Percentiles rank a stretch among this genome's conserved stretches.
These are phyloP conservation scores for Boletus reticuloceps DNA, from an alignment of 768 basidiomycete species.

Conservation along the genomic window DNA sequence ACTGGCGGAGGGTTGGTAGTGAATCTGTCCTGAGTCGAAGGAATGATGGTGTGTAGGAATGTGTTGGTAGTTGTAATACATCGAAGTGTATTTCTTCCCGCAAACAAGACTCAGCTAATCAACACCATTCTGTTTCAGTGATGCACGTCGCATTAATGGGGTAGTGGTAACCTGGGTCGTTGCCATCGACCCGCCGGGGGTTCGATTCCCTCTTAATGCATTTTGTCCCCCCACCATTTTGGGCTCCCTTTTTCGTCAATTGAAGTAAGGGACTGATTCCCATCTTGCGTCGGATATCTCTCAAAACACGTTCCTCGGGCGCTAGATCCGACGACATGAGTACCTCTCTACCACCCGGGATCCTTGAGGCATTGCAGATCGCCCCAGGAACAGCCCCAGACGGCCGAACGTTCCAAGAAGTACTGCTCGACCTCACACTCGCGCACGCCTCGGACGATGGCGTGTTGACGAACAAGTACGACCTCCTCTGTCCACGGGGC, in stretches of 20 bases:
- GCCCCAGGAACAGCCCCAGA: constrained; percentile 18
- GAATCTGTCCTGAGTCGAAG: constrained; percentile 7
- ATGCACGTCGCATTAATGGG: constrained; percentile 56
- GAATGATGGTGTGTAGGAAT: no score
- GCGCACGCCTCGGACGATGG: constrained; percentile 18
- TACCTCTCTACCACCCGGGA: constrained; percentile 36
- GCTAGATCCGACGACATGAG: constrained; percentile 12
- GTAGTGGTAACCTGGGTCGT: constrained; percentile 68
- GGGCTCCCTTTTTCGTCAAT: neutral
- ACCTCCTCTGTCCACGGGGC: constrained; percentile 69
- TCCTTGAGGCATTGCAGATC: constrained; percentile 54
- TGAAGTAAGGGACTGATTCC: no score
- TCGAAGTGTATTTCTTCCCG: no score
- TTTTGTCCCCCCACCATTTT: neutral
- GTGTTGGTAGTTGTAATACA: no score
- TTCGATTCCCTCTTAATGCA: constrained; percentile 60
- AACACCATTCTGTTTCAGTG: no score
- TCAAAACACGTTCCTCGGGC: neutral
- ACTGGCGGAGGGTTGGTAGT: constrained; percentile 18
- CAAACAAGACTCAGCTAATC: no score
- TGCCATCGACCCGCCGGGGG: constrained; percentile 83
- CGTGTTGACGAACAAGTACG: constrained; percentile 50
- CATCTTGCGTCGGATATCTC: no score
- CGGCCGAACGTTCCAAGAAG: constrained; percentile 23
- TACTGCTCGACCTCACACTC: constrained; percentile 20